phyloP scores from a whole-genome alignment of 495 filamentous ascomycete species.

The Neurospora tetrasperma region DNA sequence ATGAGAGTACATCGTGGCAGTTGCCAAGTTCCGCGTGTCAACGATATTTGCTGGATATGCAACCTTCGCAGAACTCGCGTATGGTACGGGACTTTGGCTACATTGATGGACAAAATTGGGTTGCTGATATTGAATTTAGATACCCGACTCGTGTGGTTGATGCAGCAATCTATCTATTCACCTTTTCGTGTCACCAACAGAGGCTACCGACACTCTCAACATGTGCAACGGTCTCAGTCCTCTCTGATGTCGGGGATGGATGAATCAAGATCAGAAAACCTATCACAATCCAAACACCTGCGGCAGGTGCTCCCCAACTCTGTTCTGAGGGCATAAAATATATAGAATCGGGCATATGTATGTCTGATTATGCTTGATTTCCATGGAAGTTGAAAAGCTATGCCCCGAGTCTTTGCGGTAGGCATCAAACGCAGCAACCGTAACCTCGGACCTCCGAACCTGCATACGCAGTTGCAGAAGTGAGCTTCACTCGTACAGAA shows the following conservation, averaged over 20 bases:
- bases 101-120: background rate
- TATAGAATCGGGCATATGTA: no score
- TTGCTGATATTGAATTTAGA: background rate
- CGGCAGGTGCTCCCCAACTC: background rate
- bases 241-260: background rate
- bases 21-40: background rate
- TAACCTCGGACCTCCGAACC: no score
- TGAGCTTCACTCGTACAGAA: no score
- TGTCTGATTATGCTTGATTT: no score
- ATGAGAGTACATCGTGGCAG: background rate
- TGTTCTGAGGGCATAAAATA: no score
- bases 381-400: no score
- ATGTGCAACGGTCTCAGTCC: background rate
- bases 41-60: background rate
- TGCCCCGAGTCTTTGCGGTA: no score
- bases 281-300: conserved; percentile 33
- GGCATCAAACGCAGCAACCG: no score
- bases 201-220: background rate
- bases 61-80: background rate
- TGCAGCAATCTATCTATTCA: background rate
- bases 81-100: background rate
- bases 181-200: background rate
- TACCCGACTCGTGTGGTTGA: background rate
- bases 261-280: conserved; percentile 21
- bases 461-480: no score